Base-by-base conservation (phyloP, 768 basidiomycete genomes). In the Tricholomella constricta region DNA sequence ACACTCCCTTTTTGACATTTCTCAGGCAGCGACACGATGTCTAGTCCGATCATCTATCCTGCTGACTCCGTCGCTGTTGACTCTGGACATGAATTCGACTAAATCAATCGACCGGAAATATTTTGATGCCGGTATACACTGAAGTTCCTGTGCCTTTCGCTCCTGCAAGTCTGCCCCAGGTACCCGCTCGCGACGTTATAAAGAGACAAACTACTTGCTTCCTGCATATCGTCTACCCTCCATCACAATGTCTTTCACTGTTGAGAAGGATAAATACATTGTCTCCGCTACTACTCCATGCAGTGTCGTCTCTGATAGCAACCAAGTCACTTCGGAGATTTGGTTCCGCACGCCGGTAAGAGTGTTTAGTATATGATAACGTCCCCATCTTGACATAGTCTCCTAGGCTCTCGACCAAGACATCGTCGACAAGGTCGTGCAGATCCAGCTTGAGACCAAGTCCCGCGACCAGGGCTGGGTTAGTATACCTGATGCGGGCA, bases 371-470 rank as follows among this genome's bases (percentile, higher is more conserved):
- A 12, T 23, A 45, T 20, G 0, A 32, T 25, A 9, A 41, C 10
- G 11, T 11, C 26, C 34, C 52, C 10, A 47, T 17, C 4, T 26
- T 42, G n/a, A n/a, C n/a, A n/a, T n/a, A n/a, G n/a, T 20, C 9
- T 46, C 25, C 6, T 51, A 54, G 68, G 58, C 63, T 14, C 62
- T 71, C 23, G 64, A 62, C 17, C 42, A 60, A 37, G 37, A 55
- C 17, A 54, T 62, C 10, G 51, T 69, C 9, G 41, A 55, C 14
- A 66, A 60, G 29, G 51, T 67, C 10, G 55, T 63, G 17, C 62
- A 63, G 17, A 58, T 70, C 27, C 68, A 70, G 31, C 60, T 71
- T 2, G 62, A 62, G 48, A 69, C 67, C 2, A 50, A 57, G 36
- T 63, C 63, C 5, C 64, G 60, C 31, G 59, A 65, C 23, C 65